A percentile compares a stretch with the other conserved stretches of the same genome.
phyloP scores from a whole-genome alignment of 306 rosid species.

The Trifolium repens region DNA sequence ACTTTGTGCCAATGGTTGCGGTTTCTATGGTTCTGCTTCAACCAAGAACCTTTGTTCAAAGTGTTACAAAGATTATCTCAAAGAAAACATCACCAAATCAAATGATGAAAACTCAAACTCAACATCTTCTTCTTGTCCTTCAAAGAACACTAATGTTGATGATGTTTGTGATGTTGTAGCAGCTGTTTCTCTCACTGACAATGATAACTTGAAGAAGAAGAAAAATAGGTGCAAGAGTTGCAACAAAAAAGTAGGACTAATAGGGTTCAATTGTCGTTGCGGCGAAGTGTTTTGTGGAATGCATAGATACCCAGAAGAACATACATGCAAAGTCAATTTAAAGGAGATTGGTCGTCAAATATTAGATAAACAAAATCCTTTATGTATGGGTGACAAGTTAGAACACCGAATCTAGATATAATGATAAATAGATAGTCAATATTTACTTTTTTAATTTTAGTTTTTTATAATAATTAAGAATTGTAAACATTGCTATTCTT shows the following conservation, averaged over 20 bases:
- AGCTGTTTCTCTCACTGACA: not conserved
- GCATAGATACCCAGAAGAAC: not conserved
- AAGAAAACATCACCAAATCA: not conserved
- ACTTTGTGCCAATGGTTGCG: conserved; percentile 54
- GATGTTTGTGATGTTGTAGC: not conserved
- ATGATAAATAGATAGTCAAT: not conserved
- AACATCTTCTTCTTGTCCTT: not conserved
- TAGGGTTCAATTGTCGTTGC: not conserved
- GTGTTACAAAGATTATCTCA: conserved; percentile 34
- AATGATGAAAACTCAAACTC: not conserved
- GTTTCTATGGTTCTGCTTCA: conserved; percentile 43
- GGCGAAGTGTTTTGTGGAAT: not conserved
- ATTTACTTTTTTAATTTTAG: not conserved
- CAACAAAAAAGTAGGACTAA: conserved; percentile 34
- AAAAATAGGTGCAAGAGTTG: conserved; percentile 44
- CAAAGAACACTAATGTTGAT: not conserved
- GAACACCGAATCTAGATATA: not conserved
- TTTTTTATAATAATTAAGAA: not conserved
- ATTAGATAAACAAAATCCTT: not conserved
- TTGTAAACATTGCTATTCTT: not conserved
- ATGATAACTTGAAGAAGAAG: not conserved
- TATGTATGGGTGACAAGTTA: not conserved
- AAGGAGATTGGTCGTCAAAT: not conserved
- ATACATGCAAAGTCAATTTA: not conserved
- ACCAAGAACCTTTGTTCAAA: conserved; percentile 42